Evolutionary conservation across 2,329 filamentous ascomycete genomes (phyloP), one percentile per base, ranked within the genome.

Genomic region (Penicillium freii): DNA sequence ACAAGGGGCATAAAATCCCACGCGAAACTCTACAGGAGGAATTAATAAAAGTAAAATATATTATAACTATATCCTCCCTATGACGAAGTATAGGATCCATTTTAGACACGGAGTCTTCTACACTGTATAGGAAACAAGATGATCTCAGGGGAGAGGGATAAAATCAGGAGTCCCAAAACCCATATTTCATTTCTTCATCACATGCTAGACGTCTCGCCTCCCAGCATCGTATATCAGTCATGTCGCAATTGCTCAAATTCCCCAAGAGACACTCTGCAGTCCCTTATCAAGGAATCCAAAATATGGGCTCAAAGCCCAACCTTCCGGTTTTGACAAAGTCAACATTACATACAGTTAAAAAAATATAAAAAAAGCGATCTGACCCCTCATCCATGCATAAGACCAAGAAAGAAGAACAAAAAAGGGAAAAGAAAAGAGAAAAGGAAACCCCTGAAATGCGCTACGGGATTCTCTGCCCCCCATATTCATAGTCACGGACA

Each of bases 301-400:
- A 45, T 48, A 47, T 55, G 49, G 57, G 31, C 42, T 48, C 42
- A 53, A 51, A 13, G 49, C n/a, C 38, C 42, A 46, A 42, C 49
- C 55, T 55, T 43, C 42, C 44, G 55, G 19, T 40, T 57, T 52
- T 51, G 50, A 49, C 29, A 33, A 49, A 33, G 31, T 62, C 57
- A 67, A 65, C 59, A 68, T 68, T 67, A 67, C 58, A 65, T 68
- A 67, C 59, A 68, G 48, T 54, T 62, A 60, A 58, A 57, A 53
- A 29, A 34, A 27, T 8, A 27, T 40, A 33, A 29, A 29, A 54
- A 39, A 49, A 49, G 17, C 51, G 29, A 40, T 40, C 29, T 39
- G 44, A 34, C 44, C 40, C 48, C 34, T 39, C 27, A 52, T 27
- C 43, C 43, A 56, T 48, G 51, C 55, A 47, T 48, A 54, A 60